These are phyloP conservation scores for Calonectria hawksworthii DNA, from an alignment of 2,329 filamentous ascomycete species.

Conservation along the genomic window DNA sequence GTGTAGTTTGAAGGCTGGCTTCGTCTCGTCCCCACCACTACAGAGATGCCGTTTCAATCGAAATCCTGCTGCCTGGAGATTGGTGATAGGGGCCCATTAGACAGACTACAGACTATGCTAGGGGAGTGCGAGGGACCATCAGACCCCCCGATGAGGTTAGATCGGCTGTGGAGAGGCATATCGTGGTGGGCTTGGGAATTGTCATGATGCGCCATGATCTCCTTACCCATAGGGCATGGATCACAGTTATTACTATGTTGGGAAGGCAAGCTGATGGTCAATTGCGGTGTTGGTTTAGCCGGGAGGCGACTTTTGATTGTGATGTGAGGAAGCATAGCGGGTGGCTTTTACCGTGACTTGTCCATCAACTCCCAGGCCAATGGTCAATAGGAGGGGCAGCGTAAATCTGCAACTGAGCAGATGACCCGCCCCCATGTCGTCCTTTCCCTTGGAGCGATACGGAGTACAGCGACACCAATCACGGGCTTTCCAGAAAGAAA, in stretches of 20 bases:
- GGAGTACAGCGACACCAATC: conserved; percentile 1
- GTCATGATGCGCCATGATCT: conserved; percentile 20
- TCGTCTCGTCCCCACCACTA: conserved; percentile 2
- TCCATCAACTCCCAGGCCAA: neutral
- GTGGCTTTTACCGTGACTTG: conserved; percentile 4
- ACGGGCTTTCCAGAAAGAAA: neutral
- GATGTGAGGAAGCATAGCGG: neutral
- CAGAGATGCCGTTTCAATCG: conserved; percentile 12
- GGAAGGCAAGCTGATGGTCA: neutral
- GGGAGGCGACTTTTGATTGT: neutral
- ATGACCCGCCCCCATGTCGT: conserved; percentile 19
- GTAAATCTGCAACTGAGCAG: conserved; percentile 20
- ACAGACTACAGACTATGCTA: neutral
- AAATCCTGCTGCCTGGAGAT: conserved; percentile 42
- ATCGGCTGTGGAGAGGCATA: conserved; percentile 8
- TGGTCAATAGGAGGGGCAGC: conserved; percentile 17
- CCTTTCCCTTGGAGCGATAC: conserved; percentile 2
- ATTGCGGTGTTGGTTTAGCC: neutral
- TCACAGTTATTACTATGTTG: conserved; percentile 7
- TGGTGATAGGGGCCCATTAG: conserved; percentile 15
- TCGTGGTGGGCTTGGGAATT: conserved; percentile 10
- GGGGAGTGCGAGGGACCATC: conserved; percentile 17
- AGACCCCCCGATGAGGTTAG: conserved; percentile 32
- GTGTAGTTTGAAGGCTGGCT: neutral
- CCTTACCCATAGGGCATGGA: conserved; percentile 20